Evolutionary conservation across 495 filamentous ascomycete species (phyloP).

Genomic region (Daldinia decipiens): DNA sequence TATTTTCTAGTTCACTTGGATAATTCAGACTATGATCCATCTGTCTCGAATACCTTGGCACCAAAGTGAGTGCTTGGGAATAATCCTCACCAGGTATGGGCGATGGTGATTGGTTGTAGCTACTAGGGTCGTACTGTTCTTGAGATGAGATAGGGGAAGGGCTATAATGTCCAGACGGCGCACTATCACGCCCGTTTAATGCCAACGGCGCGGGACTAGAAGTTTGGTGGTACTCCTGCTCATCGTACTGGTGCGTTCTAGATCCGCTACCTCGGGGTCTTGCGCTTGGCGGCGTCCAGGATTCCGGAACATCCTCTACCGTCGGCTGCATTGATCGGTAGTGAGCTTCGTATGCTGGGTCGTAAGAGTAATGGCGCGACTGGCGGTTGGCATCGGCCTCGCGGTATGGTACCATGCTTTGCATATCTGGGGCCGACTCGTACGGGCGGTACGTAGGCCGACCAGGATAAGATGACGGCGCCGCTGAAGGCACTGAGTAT

Average conservation of each 20-base stretch:
- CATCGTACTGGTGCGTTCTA: conserved; percentile 47
- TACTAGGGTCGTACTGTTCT: conserved; percentile 38
- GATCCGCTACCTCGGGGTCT: conserved; percentile 59
- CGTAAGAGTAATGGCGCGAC: conserved; percentile 61
- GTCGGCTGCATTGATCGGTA: conserved; percentile 71
- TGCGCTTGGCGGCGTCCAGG: conserved; percentile 54
- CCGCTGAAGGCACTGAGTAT: conserved; percentile 47
- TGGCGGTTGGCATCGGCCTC: conserved; percentile 44
- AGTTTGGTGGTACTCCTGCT: conserved; percentile 50
- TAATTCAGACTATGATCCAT: conserved; percentile 39
- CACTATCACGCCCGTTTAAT: conserved; percentile 52
- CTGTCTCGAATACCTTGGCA: conserved; percentile 43
- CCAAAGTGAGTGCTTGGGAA: conserved; percentile 46
- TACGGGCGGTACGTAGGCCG: conserved; percentile 58
- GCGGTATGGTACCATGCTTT: conserved; percentile 43
- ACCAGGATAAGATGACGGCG: conserved; percentile 55
- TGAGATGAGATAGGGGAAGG: conserved; percentile 36
- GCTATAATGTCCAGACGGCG: conserved; percentile 49
- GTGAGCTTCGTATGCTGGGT: conserved; percentile 54
- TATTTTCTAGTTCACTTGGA: conserved; percentile 51
- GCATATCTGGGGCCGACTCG: conserved; percentile 55
- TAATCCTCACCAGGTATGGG: conserved; percentile 41
- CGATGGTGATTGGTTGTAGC: conserved; percentile 37
- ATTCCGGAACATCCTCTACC: conserved; percentile 72
- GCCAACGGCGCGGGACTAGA: conserved; percentile 62